These are phyloP conservation scores for Ilex asprella DNA, from an alignment of 257 asterid species.

Conservation along the genomic window DNA sequence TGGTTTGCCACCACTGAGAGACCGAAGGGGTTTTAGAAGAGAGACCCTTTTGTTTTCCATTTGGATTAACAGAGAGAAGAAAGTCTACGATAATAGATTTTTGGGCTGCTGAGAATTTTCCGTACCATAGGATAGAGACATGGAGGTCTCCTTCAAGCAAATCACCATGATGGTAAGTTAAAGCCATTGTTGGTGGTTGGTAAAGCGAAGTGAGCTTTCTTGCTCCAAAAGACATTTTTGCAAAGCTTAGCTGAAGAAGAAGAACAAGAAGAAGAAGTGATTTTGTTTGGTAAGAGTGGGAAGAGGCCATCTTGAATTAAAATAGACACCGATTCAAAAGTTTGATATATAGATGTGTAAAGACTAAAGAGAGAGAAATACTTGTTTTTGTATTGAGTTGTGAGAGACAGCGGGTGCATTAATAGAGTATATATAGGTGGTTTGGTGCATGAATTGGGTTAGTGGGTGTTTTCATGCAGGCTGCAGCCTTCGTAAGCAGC, in stretches of 20 bases:
- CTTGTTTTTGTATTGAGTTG: neutral
- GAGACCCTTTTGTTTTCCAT: neutral
- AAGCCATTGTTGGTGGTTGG: conserved; percentile 20
- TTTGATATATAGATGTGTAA: too few species aligned
- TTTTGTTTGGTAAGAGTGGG: neutral
- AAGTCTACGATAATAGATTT: conserved; percentile 25
- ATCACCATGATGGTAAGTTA: conserved; percentile 21
- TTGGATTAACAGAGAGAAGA: conserved; percentile 7
- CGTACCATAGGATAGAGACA: conserved; percentile 25
- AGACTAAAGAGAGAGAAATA: neutral
- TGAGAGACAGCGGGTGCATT: neutral
- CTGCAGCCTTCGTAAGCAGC: conserved; percentile 10
- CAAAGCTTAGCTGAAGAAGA: conserved; percentile 7
- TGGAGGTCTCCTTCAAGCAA: conserved; percentile 16
- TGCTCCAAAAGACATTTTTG: conserved; percentile 7
- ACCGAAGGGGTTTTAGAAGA: conserved; percentile 11
- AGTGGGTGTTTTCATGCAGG: neutral
- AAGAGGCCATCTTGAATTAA: conserved; percentile 9
- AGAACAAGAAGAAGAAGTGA: conserved; percentile 6
- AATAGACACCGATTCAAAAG: neutral
- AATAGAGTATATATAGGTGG: conserved; percentile 1
- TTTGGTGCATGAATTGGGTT: conserved; percentile 6
- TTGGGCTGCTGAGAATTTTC: conserved; percentile 21
- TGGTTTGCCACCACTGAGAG: conserved; percentile 28
- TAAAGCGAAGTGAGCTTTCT: conserved; percentile 19